These are phyloP conservation scores for Exsudoporus frostii DNA, from an alignment of 768 basidiomycete genomes.

Conservation along the genomic window DNA sequence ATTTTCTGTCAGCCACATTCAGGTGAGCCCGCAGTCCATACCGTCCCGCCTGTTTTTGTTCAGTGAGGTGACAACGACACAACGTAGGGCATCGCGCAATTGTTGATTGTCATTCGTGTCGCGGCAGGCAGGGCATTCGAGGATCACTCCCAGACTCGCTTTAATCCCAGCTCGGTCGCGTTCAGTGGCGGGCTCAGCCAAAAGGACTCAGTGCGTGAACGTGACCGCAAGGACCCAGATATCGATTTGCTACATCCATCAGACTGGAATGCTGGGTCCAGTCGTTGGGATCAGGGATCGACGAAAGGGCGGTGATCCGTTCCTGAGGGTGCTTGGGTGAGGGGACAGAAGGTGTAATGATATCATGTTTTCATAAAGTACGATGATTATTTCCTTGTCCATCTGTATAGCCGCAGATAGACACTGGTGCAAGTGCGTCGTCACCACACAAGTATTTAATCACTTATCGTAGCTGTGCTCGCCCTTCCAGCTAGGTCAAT, in stretches of 20 bases:
- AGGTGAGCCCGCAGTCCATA: constrained; percentile 20
- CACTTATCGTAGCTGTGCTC: neutral
- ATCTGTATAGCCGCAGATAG: neutral
- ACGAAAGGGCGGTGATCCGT: neutral
- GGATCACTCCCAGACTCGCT: neutral
- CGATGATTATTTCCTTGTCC: neutral
- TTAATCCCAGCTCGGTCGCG: neutral
- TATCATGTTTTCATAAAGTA: neutral
- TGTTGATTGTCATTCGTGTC: constrained; percentile 37
- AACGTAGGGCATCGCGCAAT: constrained; percentile 32
- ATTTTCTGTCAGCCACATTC: constrained; percentile 31
- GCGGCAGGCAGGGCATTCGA: constrained; percentile 27
- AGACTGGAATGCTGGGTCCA: neutral
- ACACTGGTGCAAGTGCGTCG: neutral
- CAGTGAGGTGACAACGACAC: neutral
- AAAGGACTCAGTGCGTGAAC: neutral
- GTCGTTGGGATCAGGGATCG: neutral
- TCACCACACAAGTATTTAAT: neutral
- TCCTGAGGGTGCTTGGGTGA: neutral
- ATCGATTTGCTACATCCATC: neutral
- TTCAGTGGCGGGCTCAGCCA: constrained; percentile 1
- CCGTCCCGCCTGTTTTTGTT: neutral
- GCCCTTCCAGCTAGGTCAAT: neutral
- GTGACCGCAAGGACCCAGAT: neutral
- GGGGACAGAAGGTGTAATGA: no score